Base-by-base conservation (phyloP, 345 rosid species). In the Anacardium occidentale region DNA sequence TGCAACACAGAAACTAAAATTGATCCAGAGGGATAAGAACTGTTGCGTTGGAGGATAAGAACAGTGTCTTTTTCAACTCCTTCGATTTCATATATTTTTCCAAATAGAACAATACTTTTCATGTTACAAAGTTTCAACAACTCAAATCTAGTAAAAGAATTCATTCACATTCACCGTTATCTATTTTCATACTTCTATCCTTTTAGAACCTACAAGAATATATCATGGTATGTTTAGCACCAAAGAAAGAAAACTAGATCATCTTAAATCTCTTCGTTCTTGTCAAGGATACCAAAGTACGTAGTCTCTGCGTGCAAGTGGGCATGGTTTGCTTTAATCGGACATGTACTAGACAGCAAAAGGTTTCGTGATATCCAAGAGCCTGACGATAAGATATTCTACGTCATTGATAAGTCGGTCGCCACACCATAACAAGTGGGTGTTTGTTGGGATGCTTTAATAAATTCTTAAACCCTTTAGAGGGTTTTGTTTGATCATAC, bases 381-480 rank as follows among this genome's bases (percentile, higher is more conserved):
- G 75, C 56, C 76, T 18, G 69, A 20, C 5, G 84, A 70, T 71
- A 81, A 84, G 84, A 82, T 77, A 75, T 70, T 77, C 81, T 48
- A 10, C 68, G 71, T 40, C 53, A 25, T 37, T 57, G 78, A 69
- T 74, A 56, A 15, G 44, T 66, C 72, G 26, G 21, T 70, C 42
- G 12, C 54, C 53, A 34, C 58, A 76, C 59, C 64, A n/a, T 44
- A 69, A 56, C 70, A 69, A 74, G 76, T 76, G 65, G 75, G 57
- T 58, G 7, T 50, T 34, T 37, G 25, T 24, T 45, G 21, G 3
- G 62, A 74, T 71, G 63, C 70, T 66, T 45, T 7, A 51, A 52
- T 54, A n/a, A 11, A 50, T 20, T 40, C 66, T 40, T 62, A 40
- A 62, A 20, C 20, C 26, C 21, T 20, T 11, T 62, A 15, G 12